A percentile compares a stretch with the other conserved stretches of the same genome.
These are phyloP conservation scores for Aspergillus glaucus DNA, from an alignment of 2,329 filamentous ascomycete genomes.

Conservation along the genomic window DNA sequence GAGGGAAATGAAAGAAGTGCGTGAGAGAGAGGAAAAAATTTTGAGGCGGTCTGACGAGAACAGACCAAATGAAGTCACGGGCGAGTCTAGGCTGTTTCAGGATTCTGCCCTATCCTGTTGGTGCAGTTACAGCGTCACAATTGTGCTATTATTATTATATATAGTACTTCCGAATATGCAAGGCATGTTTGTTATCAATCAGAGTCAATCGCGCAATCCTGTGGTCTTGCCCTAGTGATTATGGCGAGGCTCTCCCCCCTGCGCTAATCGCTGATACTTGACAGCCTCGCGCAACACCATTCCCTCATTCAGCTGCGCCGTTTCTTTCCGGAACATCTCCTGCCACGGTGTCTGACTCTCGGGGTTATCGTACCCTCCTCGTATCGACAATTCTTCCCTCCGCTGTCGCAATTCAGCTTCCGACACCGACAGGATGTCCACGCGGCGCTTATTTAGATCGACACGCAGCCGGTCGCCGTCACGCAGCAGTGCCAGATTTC, in stretches of 20 bases:
- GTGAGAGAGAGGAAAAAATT: not conserved
- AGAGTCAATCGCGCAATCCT: not conserved
- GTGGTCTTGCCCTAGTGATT: slow-evolving; percentile 32
- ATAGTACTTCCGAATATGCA: not conserved
- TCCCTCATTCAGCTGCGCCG: slow-evolving; percentile 40
- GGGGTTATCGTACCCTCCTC: slow-evolving; percentile 34
- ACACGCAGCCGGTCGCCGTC: slow-evolving; percentile 48
- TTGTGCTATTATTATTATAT: not conserved
- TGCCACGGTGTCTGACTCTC: slow-evolving; percentile 48
- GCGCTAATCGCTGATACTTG: slow-evolving; percentile 44
- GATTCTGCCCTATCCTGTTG: not conserved
- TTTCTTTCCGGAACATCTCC: slow-evolving; percentile 45
- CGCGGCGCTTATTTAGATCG: slow-evolving; percentile 44
- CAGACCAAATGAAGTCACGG: not conserved
- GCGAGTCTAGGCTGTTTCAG: not conserved
- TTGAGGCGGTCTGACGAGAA: not conserved
- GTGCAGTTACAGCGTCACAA: not conserved
- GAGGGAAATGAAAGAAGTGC: slow-evolving; percentile 3
- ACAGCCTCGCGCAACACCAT: slow-evolving; percentile 44
- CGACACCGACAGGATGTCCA: slow-evolving; percentile 41
- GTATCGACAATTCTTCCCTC: slow-evolving; percentile 30
- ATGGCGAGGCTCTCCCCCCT: slow-evolving; percentile 38
- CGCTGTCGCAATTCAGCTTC: slow-evolving; percentile 39
- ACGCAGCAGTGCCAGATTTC: slow-evolving; percentile 46
- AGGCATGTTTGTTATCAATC: not conserved